A percentile compares a stretch with the other conserved stretches of the same genome.
Conservation (phyloP, 192 early-diverging fungal species). For the Coemansia javaensis region DNA sequence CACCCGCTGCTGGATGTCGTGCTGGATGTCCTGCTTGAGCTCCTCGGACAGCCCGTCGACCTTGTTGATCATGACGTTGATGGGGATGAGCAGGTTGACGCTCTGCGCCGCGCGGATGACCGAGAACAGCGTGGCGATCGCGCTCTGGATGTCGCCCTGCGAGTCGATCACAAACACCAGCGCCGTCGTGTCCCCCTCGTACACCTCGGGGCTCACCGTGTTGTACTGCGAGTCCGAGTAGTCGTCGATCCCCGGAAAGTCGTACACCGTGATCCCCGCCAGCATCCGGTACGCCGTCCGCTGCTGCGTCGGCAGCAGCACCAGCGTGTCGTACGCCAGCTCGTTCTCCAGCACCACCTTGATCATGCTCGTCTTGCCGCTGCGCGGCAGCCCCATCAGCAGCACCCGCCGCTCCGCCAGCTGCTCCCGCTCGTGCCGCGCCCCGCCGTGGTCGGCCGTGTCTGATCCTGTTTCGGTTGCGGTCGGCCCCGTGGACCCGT, state of each 20-base stretch:
- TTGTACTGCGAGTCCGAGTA: constrained; percentile 63
- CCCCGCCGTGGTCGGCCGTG: constrained; percentile 2
- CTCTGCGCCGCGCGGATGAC: constrained; percentile 71
- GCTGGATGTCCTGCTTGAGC: constrained; percentile 92
- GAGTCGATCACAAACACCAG: constrained; percentile 95
- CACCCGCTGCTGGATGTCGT: constrained; percentile 89
- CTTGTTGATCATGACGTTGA: constrained; percentile 96
- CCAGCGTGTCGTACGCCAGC: constrained; percentile 28
- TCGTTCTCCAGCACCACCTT: constrained; percentile 32
- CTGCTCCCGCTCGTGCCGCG: constrained; percentile 8
- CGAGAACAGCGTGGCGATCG: constrained; percentile 66
- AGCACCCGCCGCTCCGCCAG: constrained; percentile 44
- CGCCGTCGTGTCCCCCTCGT: constrained; percentile 66
- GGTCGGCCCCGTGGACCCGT: constrained; percentile 18
- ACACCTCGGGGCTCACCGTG: constrained; percentile 53
- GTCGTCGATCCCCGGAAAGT: constrained; percentile 87
- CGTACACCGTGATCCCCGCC: constrained; percentile 63
- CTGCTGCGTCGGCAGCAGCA: constrained; percentile 33
- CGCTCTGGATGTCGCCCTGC: constrained; percentile 84
- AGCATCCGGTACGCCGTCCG: constrained; percentile 26
- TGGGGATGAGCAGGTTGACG: constrained; percentile 77
- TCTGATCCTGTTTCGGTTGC: constrained; percentile 25
- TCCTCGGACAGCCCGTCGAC: constrained; percentile 94
- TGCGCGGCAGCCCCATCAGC: constrained; percentile 44
- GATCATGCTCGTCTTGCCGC: constrained; percentile 48